Conservation (phyloP, 495 filamentous ascomycete species). For the Evansstolkia leycettana region DNA sequence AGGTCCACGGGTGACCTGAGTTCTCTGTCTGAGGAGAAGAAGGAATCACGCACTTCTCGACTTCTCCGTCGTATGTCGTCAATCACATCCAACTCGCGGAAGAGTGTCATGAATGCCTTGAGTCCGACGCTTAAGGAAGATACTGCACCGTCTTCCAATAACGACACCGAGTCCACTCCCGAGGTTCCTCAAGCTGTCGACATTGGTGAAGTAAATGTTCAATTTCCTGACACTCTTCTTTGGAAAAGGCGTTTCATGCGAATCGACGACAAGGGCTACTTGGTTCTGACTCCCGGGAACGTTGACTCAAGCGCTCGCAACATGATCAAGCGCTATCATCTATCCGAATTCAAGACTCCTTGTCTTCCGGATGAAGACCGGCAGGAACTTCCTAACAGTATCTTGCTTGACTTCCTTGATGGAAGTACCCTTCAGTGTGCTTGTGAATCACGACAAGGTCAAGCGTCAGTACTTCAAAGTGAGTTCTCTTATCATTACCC, state of each 20-base stretch:
- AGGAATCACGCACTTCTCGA: constrained; percentile 53
- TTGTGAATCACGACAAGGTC: constrained; percentile 66
- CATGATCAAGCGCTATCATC: constrained; percentile 61
- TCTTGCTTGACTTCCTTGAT: constrained; percentile 71
- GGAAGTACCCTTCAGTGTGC: constrained; percentile 79
- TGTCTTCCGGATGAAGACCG: constrained; percentile 76
- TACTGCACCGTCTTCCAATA: constrained; percentile 15
- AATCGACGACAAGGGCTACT: constrained; percentile 62
- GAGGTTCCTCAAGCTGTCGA: constrained; percentile 38
- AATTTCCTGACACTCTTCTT: constrained; percentile 83
- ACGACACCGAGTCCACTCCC: constrained; percentile 22
- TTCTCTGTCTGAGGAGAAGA: constrained; percentile 47
- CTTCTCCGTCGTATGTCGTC: constrained; percentile 74
- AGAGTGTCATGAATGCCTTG: constrained; percentile 44
- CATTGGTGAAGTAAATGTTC: constrained; percentile 82
- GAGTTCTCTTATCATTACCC: constrained; percentile 20
- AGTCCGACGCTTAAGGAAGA: constrained; percentile 45
- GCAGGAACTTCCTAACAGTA: constrained; percentile 79
- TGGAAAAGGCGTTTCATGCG: constrained; percentile 83
- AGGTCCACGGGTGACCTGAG: constrained; percentile 30
- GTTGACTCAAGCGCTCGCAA: constrained; percentile 33
- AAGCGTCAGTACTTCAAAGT: constrained; percentile 54
- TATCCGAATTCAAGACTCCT: constrained; percentile 67
- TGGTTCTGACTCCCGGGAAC: constrained; percentile 54
- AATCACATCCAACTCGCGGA: constrained; percentile 47